Conservation (phyloP, 1,284 basidiomycete species). For the Irpex sp. region DNA sequence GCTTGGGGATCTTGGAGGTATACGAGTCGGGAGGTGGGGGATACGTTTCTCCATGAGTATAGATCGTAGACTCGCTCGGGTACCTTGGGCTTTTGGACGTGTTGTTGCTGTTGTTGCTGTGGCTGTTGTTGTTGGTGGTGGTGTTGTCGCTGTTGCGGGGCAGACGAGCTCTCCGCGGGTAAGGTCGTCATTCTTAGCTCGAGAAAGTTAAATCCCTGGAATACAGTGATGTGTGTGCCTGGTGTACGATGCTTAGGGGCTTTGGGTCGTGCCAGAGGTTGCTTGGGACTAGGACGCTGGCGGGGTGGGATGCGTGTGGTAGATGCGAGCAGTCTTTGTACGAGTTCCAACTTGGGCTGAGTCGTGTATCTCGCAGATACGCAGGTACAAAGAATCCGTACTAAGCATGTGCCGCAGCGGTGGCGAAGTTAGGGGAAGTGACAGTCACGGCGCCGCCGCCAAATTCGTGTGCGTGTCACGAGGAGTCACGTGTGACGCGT, state of each 20-base stretch:
- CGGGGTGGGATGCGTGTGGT: not conserved
- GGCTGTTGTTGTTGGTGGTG: not conserved
- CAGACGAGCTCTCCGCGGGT: not conserved
- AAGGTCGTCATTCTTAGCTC: not conserved
- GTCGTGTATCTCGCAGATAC: not conserved
- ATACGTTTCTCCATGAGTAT: constrained; percentile 22
- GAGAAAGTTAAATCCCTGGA: not conserved
- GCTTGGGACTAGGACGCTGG: not conserved
- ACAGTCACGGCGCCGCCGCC: not conserved
- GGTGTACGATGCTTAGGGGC: not conserved
- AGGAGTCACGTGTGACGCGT: not conserved
- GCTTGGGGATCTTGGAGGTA: constrained; percentile 23
- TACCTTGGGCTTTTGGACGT: not conserved
- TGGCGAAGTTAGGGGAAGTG: not conserved
- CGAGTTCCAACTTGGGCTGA: not conserved
- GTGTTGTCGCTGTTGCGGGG: not conserved
- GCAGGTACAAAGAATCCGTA: not conserved
- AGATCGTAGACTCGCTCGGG: constrained; percentile 18
- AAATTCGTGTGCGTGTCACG: not conserved
- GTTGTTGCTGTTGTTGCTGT: not conserved
- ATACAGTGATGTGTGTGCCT: too few species aligned
- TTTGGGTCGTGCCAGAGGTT: not conserved
- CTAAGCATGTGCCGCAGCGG: not conserved
- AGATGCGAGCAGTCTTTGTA: not conserved
- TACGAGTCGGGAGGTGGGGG: constrained; percentile 21